Percentiles rank a stretch among this genome's conserved stretches.
Conservation (phyloP, 768 basidiomycete genomes). For the Collybiopsis luxurians region DNA sequence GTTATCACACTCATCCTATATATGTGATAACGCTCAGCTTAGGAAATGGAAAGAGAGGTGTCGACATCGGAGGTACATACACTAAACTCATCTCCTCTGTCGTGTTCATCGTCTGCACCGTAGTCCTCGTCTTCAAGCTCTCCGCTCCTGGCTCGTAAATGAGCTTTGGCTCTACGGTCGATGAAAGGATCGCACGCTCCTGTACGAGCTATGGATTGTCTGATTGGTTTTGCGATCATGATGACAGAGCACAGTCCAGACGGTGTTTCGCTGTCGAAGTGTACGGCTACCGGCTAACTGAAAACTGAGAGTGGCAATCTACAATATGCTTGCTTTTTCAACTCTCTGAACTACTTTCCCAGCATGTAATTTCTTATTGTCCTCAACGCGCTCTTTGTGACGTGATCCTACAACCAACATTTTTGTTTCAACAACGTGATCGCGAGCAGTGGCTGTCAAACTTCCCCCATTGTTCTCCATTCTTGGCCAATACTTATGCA, state of each 20-base stretch:
- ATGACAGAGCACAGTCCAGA: too few relatives aligned
- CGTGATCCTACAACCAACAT: too few relatives aligned
- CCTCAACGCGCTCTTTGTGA: neutral
- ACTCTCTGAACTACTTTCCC: neutral
- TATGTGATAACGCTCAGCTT: too few relatives aligned
- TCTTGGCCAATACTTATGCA: neutral
- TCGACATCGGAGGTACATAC: too few relatives aligned
- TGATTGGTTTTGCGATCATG: too few relatives aligned
- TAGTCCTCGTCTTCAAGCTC: neutral
- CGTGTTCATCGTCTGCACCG: neutral
- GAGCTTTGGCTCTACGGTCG: too few relatives aligned
- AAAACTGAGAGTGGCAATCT: neutral
- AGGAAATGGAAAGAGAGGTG: neutral
- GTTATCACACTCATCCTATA: too few relatives aligned
- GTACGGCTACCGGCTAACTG: too few relatives aligned
- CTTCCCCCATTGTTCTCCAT: neutral
- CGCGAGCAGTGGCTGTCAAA: neutral
- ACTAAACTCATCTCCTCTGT: neutral
- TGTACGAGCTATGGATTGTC: too few relatives aligned
- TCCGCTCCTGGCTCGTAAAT: too few relatives aligned
- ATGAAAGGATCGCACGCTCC: too few relatives aligned
- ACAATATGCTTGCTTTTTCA: neutral
- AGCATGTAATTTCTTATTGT: neutral
- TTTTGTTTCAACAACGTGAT: slow-evolving; percentile 2
- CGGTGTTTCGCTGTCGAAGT: too few relatives aligned